A percentile compares a stretch with the other conserved stretches of the same genome.
Evolutionary conservation across 306 rosid genomes (phyloP).

Genomic region (Abrus precatorius): DNA sequence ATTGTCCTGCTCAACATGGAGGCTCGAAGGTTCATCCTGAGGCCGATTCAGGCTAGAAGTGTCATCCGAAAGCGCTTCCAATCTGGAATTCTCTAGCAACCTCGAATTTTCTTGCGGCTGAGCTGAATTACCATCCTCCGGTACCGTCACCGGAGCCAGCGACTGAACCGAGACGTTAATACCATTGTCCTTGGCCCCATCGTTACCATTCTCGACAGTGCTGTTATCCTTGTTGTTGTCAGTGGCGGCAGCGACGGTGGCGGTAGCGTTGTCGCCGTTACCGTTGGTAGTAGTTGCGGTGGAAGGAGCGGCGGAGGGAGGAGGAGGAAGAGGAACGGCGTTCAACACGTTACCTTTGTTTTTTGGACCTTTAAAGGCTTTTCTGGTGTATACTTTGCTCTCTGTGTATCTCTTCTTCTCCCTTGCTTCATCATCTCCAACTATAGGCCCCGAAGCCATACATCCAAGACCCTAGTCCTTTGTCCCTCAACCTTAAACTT

Average conservation of each 20-base stretch:
- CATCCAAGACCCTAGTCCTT: constrained; percentile 78
- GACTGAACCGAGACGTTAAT: constrained; percentile 46
- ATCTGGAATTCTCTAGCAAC: constrained; percentile 42
- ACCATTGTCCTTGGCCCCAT: constrained; percentile 33
- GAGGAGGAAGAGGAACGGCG: not conserved
- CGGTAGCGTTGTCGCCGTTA: constrained; percentile 4
- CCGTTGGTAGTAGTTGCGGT: constrained; percentile 14
- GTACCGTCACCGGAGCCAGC: constrained; percentile 2
- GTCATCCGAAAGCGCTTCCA: constrained; percentile 60
- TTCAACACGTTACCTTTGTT: constrained; percentile 52
- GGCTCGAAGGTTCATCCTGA: constrained; percentile 46
- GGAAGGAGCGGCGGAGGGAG: constrained; percentile 12
- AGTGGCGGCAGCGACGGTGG: not conserved
- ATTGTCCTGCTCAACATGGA: constrained; percentile 17
- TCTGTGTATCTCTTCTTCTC: constrained; percentile 73
- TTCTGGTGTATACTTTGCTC: constrained; percentile 78
- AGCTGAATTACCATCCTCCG: constrained; percentile 57
- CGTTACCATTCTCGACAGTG: constrained; percentile 21
- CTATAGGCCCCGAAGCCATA: constrained; percentile 86
- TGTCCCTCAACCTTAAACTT: not conserved
- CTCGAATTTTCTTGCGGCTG: constrained; percentile 49
- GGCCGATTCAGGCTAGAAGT: constrained; percentile 52
- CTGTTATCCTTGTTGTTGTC: constrained; percentile 7
- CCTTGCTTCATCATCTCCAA: constrained; percentile 70
- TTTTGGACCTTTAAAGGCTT: constrained; percentile 67